Conservation (phyloP, 2,329 filamentous ascomycete genomes). For the Penicillium freii region DNA sequence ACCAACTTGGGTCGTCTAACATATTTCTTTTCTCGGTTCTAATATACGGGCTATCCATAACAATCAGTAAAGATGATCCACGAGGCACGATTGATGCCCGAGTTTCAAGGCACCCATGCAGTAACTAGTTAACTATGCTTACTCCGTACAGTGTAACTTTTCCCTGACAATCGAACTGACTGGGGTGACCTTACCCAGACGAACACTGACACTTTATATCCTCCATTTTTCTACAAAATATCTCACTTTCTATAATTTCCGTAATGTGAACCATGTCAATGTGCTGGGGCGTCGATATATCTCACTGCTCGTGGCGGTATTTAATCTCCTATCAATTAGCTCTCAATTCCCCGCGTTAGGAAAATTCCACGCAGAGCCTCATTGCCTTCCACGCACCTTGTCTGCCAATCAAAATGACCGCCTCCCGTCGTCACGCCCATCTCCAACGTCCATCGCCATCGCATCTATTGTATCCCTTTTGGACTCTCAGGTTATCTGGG, state of each 20-base stretch:
- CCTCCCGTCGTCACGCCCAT: slow-evolving; percentile 8
- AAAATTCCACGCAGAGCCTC: not conserved
- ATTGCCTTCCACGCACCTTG: slow-evolving; percentile 1
- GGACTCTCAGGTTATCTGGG: not conserved
- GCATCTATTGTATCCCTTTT: not conserved
- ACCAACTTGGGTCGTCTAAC: not conserved
- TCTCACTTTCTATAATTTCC: not conserved
- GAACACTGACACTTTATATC: not conserved
- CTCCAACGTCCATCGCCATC: slow-evolving; percentile 6
- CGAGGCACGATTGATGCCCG: not conserved
- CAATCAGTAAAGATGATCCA: too few relatives aligned
- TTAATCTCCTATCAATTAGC: too few relatives aligned
- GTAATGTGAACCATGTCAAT: not conserved
- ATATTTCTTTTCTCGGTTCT: not conserved
- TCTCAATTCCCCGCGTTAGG: not conserved
- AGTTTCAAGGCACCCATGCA: not conserved
- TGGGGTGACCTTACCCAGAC: not conserved
- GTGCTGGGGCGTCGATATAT: not conserved
- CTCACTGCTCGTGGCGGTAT: not conserved
- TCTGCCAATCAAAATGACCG: slow-evolving; percentile 10
- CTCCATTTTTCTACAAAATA: not conserved
- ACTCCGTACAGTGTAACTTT: not conserved
- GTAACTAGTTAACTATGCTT: too few relatives aligned
- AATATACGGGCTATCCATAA: not conserved
- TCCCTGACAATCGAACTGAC: not conserved